Evolutionary conservation across 2,329 filamentous ascomycete genomes (phyloP).

Genomic region (Zelopaecilomyces penicillatus): DNA sequence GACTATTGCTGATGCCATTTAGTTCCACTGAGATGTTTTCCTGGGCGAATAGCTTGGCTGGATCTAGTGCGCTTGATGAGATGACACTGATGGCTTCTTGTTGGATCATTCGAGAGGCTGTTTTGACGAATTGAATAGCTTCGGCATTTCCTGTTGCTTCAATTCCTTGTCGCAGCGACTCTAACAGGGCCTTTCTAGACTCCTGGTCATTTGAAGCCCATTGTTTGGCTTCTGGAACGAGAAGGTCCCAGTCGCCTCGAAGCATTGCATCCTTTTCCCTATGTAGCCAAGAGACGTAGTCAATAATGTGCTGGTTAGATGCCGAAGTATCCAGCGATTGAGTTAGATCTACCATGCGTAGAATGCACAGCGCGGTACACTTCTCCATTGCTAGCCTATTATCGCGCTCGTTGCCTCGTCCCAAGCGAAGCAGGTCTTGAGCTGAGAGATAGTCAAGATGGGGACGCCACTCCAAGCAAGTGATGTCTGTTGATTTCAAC

Average conservation of each 20-base stretch:
- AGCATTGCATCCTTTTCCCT: slow-evolving; percentile 1
- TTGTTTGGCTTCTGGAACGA: neutral
- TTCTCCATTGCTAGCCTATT: neutral
- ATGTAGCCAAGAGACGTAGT: slow-evolving; percentile 2
- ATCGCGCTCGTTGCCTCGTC: neutral
- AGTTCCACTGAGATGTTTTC: no score
- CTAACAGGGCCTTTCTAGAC: neutral
- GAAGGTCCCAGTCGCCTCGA: neutral
- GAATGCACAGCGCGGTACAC: neutral
- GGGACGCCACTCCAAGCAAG: slow-evolving; percentile 2
- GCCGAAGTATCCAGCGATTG: neutral
- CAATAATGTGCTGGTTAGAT: neutral
- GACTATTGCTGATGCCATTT: no score
- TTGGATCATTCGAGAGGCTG: no score
- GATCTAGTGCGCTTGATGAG: no score
- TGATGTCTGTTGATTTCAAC: neutral
- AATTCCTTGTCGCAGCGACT: no score
- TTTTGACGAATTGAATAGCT: neutral
- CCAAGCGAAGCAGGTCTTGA: neutral
- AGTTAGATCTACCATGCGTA: neutral
- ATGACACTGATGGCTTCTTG: no score
- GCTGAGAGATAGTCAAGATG: slow-evolving; percentile 2
- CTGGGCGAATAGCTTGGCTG: no score
- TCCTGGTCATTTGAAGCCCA: neutral
- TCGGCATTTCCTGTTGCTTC: neutral